Evolutionary conservation across 495 filamentous ascomycete genomes (phyloP).

Genomic region (Daldinia decipiens): DNA sequence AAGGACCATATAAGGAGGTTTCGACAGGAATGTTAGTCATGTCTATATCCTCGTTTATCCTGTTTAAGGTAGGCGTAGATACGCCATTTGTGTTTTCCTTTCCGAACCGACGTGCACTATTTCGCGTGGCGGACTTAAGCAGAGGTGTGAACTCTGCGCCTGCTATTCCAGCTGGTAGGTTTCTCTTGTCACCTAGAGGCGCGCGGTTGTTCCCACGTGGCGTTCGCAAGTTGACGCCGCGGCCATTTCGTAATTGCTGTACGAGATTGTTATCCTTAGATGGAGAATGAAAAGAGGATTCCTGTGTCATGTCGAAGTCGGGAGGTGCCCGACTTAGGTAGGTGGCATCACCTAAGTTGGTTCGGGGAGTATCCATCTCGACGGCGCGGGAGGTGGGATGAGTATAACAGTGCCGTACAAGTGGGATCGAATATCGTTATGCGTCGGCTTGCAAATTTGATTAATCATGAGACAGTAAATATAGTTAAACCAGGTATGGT

Average conservation of each 20-base stretch:
- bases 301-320: constrained; percentile 81
- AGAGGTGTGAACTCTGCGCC: constrained; percentile 92
- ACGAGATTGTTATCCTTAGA: constrained; percentile 79
- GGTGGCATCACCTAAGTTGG: constrained; percentile 81
- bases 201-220: constrained; percentile 67
- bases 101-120: constrained; percentile 73
- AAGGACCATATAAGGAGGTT: constrained; percentile 75
- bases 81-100: constrained; percentile 59
- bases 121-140: constrained; percentile 87
- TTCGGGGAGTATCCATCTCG: constrained; percentile 77
- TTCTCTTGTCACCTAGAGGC: constrained; percentile 73
- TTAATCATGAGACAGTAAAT: constrained; percentile 31
- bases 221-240: constrained; percentile 70
- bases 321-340: constrained; percentile 73
- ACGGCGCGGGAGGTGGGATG: constrained; percentile 29
- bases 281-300: constrained; percentile 87
- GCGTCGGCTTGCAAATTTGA: constrained; percentile 14
- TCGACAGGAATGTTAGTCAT: constrained; percentile 71
- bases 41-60: constrained; percentile 72
- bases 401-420: constrained; percentile 27
- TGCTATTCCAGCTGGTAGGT: constrained; percentile 68
- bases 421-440: constrained; percentile 36
- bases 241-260: constrained; percentile 70
- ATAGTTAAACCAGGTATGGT: constrained; percentile 27
- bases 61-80: constrained; percentile 75